A percentile compares a stretch with the other conserved stretches of the same genome.
These are phyloP conservation scores for Linnemannia zychae DNA, from an alignment of 192 early-diverging fungal genomes.

Conservation along the genomic window DNA sequence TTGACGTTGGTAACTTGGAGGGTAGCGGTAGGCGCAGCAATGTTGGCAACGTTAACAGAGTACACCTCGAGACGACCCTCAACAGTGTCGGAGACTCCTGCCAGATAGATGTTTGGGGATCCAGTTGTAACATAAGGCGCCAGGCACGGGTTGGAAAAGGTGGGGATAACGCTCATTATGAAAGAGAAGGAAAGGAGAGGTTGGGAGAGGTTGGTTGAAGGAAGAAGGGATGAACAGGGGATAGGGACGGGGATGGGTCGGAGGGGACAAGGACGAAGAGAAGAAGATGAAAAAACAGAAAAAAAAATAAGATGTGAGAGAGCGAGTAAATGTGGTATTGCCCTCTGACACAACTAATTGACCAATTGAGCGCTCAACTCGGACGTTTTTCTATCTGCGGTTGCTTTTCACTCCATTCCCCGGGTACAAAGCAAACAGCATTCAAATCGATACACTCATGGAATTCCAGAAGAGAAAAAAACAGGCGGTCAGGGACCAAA, in stretches of 20 bases:
- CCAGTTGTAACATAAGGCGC: constrained; percentile 11
- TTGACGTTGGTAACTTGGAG: constrained; percentile 6
- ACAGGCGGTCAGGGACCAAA: no score
- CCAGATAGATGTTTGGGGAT: constrained; percentile 18
- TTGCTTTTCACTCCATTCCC: no score
- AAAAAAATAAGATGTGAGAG: not conserved
- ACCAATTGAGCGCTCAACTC: not conserved
- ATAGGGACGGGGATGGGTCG: not conserved
- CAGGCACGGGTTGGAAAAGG: constrained; percentile 28
- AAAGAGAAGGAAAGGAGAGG: not conserved
- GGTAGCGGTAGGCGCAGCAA: constrained; percentile 30
- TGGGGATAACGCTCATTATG: constrained; percentile 29
- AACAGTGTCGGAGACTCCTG: constrained; percentile 14
- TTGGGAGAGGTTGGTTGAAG: not conserved
- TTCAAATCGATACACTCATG: no score
- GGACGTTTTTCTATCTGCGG: no score
- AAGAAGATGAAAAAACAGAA: not conserved
- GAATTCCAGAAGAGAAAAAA: no score
- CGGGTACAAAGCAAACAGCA: no score
- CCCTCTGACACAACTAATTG: not conserved
- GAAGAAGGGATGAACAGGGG: no score
- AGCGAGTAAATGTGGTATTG: not conserved
- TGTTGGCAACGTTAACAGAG: constrained; percentile 23
- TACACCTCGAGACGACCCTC: constrained; percentile 35
- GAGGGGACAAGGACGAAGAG: not conserved